Conservation (phyloP, 2,329 filamentous ascomycete genomes). For the Cladosporium cucumerinum region DNA sequence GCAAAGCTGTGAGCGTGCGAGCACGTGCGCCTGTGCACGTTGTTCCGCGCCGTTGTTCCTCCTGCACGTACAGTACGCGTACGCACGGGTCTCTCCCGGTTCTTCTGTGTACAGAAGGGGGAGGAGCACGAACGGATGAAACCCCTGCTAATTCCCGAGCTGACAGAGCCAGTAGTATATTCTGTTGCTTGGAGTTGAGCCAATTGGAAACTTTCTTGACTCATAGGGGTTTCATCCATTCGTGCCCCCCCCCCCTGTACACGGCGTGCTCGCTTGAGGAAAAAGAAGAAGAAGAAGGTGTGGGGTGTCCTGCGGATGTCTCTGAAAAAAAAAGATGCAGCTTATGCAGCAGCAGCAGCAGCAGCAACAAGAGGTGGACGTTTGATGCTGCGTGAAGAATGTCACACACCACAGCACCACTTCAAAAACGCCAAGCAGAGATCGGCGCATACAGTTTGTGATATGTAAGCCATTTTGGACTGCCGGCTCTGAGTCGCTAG, state of each 20-base stretch:
- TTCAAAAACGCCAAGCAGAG: not conserved
- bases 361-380: not conserved
- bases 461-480: not conserved
- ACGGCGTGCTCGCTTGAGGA: not conserved
- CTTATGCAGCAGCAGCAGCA: not conserved
- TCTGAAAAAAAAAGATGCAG: not conserved
- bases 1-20: not conserved
- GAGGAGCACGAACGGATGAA: too few relatives aligned
- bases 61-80: not conserved
- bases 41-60: not conserved
- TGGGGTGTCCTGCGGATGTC: not conserved
- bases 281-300: not conserved
- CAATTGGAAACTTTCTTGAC: too few relatives aligned
- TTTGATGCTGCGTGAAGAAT: not conserved
- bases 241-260: too few relatives aligned
- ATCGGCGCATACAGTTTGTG: not conserved
- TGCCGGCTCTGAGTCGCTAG: conserved; percentile 1
- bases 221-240: too few relatives aligned
- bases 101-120: too few relatives aligned
- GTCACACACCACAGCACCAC: not conserved
- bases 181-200: too few relatives aligned
- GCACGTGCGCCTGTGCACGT: not conserved
- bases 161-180: too few relatives aligned
- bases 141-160: too few relatives aligned
- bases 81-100: not conserved